Conservation (phyloP, 75 land plant genomes). For the Pinus tabuliformis region DNA sequence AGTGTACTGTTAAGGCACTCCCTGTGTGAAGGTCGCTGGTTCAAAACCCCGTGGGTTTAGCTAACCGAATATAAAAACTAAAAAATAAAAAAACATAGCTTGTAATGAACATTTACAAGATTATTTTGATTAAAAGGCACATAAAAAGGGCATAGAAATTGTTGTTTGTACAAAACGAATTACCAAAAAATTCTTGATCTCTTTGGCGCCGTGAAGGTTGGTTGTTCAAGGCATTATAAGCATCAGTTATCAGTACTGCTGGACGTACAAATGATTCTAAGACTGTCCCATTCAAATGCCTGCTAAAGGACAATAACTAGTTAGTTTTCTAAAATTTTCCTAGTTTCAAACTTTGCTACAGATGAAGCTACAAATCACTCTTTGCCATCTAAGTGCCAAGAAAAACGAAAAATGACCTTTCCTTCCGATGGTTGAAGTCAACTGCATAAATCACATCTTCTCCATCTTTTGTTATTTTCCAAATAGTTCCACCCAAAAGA, state of each 20-base stretch:
- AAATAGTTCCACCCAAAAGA: conserved; percentile 88
- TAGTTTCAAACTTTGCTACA: not conserved
- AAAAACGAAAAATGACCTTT: conserved; percentile 52
- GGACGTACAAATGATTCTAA: conserved; percentile 95
- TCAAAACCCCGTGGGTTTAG: no score
- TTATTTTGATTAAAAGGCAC: not conserved
- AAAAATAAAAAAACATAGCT: not conserved
- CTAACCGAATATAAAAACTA: no score
- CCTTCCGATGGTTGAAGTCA: conserved; percentile 97
- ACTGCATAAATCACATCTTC: conserved; percentile 99
- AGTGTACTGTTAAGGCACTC: no score
- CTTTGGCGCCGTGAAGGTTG: conserved; percentile 85
- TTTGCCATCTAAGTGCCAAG: not conserved
- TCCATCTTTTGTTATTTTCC: conserved; percentile 99
- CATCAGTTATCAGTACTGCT: conserved; percentile 96
- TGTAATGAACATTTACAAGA: not conserved
- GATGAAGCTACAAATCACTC: not conserved
- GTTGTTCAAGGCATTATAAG: conserved; percentile 89
- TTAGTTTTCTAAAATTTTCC: not conserved
- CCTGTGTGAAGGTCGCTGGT: no score
- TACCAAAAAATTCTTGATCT: conserved; percentile 91
- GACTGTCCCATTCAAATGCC: conserved; percentile 92
- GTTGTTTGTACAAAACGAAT: not conserved
- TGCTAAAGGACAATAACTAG: conserved; percentile 21
- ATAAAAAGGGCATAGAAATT: not conserved